Evolutionary conservation across 257 asterid species (phyloP), one percentile per base, ranked within the genome.

Genomic region (Capsicum pubescens): DNA sequence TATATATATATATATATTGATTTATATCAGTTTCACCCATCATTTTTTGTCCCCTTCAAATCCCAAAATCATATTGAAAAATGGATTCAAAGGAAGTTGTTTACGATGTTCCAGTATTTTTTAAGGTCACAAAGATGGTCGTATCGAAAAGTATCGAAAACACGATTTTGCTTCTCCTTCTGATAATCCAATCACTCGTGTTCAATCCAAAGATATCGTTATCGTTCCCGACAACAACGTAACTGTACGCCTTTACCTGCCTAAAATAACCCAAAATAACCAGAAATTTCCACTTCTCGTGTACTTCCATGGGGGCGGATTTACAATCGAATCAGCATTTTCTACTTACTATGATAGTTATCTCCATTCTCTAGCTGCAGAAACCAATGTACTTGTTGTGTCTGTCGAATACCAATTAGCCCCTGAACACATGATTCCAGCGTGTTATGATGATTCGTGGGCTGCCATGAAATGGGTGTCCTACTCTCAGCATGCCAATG

Each of bases 301-400:
- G 82, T 93, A 94, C 92, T 14, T 86, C 89, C 99, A 95, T 90
- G 99, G 99, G 50, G 99, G 98, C 57, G 99, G 72, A 5, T 94
- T 92, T 86, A 56, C 79, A 0, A 68, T 90, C 50, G 89, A 89
- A 77, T 93, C 98, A 0, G 92, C 97, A 1, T 91, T 93, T 89
- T 91, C 97, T 10, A 61, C 93, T 0, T 0, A 7, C 1, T 94
- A 94, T 84, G 94, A 89, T 84, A 69, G 17, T 86, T 89, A 92
- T 83, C 67, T 86, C 61, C 89, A 77, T 70, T 13, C 85, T 59
- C 32, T 26, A 26, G 93, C 91, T 1, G 88, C 93, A 3, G 77
- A 82, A 84, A 85, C 98, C 57, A 80, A 87, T 14, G 89, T 89
- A 56, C 13, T 94, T 70, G 91, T 89, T 77, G 91, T 94, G 0